Percentiles rank a stretch among this genome's conserved stretches.
Evolutionary conservation across 768 basidiomycete genomes (phyloP).

Genomic region (Serendipita indica): DNA sequence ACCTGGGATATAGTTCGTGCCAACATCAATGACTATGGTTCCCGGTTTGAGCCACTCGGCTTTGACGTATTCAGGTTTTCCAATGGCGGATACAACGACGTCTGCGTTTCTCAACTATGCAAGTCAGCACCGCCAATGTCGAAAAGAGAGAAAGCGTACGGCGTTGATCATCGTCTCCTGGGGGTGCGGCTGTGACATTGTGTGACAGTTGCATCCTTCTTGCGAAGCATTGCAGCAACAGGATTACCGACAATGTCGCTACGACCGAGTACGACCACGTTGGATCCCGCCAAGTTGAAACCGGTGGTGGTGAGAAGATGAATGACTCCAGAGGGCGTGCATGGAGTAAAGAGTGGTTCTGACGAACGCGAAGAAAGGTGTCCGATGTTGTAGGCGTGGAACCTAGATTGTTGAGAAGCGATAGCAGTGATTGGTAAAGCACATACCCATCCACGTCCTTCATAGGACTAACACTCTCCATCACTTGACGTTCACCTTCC

Average conservation of each 20-base stretch:
- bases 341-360: conserved; percentile 80
- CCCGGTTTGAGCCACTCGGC: conserved; percentile 94
- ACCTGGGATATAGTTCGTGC: conserved; percentile 93
- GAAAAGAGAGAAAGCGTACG: conserved; percentile 30
- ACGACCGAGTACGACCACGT: conserved; percentile 86
- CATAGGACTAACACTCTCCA: conserved; percentile 83
- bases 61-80: conserved; percentile 76
- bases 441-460: conserved; percentile 94
- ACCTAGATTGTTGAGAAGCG: conserved; percentile 33
- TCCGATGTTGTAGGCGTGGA: conserved; percentile 97
- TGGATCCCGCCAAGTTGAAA: conserved; percentile 56
- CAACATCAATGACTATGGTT: conserved; percentile 92
- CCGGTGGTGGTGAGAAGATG: conserved; percentile 80
- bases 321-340: conserved; percentile 89
- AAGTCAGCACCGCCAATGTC: conserved; percentile 7
- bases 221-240: conserved; percentile 78
- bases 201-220: conserved; percentile 87
- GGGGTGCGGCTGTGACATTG: conserved; percentile 88
- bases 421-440: neutral
- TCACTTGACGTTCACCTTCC: conserved; percentile 77
- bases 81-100: conserved; percentile 93
- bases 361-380: conserved; percentile 83
- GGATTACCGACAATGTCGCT: conserved; percentile 97
- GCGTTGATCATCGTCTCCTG: conserved; percentile 52
- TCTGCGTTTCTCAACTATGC: conserved; percentile 70